Evolutionary conservation across 768 basidiomycete species (phyloP).

Genomic region (Leccinum rimulosum): DNA sequence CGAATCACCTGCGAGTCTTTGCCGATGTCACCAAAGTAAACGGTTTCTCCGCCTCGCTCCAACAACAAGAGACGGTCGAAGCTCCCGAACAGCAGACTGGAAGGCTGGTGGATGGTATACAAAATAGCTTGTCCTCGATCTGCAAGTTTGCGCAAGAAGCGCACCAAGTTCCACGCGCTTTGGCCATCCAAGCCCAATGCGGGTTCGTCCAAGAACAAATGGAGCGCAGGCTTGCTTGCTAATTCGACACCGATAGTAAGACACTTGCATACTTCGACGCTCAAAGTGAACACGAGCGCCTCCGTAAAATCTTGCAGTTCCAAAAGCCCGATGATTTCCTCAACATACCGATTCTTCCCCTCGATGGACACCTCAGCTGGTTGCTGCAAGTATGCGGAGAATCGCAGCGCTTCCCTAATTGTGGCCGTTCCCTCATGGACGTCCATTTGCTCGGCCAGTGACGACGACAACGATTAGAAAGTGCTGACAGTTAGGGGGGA

Average conservation of each 20-base stretch:
- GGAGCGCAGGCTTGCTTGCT: constrained; percentile 58
- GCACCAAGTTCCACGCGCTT: constrained; percentile 79
- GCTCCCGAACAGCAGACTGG: constrained; percentile 80
- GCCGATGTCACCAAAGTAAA: constrained; percentile 93
- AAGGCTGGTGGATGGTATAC: constrained; percentile 89
- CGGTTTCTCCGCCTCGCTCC: constrained; percentile 81
- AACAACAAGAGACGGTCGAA: constrained; percentile 73
- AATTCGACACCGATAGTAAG: constrained; percentile 91
- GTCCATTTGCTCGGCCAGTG: constrained; percentile 76
- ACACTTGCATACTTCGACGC: constrained; percentile 74
- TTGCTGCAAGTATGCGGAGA: constrained; percentile 83
- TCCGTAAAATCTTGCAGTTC: constrained; percentile 84
- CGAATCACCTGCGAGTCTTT: constrained; percentile 63
- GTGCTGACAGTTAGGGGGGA: constrained; percentile 13
- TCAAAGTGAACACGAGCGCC: constrained; percentile 71
- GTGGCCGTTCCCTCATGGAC: constrained; percentile 81
- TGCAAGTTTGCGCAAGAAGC: constrained; percentile 80
- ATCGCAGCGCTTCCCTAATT: constrained; percentile 81
- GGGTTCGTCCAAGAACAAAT: constrained; percentile 39
- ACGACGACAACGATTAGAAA: constrained; percentile 22
- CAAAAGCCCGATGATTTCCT: constrained; percentile 79
- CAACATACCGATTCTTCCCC: constrained; percentile 78
- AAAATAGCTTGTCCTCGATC: constrained; percentile 86
- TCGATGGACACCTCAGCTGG: constrained; percentile 60
- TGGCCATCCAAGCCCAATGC: constrained; percentile 58